These are phyloP conservation scores for Glebionis coronaria DNA, from an alignment of 129 eudicot genomes.

Conservation along the genomic window DNA sequence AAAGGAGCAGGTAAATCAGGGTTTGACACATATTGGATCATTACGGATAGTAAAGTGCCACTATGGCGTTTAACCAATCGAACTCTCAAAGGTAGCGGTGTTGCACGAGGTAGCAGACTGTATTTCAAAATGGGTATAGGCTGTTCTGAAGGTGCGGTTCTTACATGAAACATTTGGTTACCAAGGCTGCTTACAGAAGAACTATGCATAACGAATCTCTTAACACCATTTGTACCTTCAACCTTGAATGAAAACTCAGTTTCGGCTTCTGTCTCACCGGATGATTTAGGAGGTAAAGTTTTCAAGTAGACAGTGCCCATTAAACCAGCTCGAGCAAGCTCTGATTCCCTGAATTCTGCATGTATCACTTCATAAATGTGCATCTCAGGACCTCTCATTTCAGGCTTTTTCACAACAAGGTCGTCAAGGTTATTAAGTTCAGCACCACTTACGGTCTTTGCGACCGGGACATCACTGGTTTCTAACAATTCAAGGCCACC, in stretches of 20 bases:
- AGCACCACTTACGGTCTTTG: slow-evolving; percentile 41
- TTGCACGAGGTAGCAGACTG: slow-evolving; percentile 65
- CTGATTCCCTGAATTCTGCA: slow-evolving; percentile 85
- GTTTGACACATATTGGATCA: slow-evolving; percentile 86
- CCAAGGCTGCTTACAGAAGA: slow-evolving; percentile 77
- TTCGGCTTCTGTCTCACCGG: slow-evolving; percentile 49
- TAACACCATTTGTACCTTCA: slow-evolving; percentile 62
- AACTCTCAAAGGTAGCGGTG: slow-evolving; percentile 79
- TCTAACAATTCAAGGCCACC: slow-evolving; percentile 88
- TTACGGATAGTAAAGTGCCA: slow-evolving; percentile 84
- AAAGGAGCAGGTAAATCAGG: slow-evolving; percentile 74
- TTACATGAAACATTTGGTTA: slow-evolving; percentile 78
- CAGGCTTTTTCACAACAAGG: slow-evolving; percentile 65
- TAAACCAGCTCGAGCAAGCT: slow-evolving; percentile 83
- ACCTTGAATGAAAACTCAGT: slow-evolving; percentile 87
- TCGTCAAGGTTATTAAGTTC: slow-evolving; percentile 61
- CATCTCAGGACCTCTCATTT: slow-evolving; percentile 96
- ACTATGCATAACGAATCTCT: slow-evolving; percentile 62
- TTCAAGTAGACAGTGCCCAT: slow-evolving; percentile 63
- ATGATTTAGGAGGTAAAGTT: slow-evolving; percentile 75
- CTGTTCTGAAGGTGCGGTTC: slow-evolving; percentile 59
- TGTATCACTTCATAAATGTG: slow-evolving; percentile 67
- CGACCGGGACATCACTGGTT: slow-evolving; percentile 56
- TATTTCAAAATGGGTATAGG: slow-evolving; percentile 76
- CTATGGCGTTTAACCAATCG: slow-evolving; percentile 74